Evolutionary conservation across 225 moss, liverwort and hornwort species (phyloP), one percentile per base, ranked within the genome.

Genomic region (Asterella californica): DNA sequence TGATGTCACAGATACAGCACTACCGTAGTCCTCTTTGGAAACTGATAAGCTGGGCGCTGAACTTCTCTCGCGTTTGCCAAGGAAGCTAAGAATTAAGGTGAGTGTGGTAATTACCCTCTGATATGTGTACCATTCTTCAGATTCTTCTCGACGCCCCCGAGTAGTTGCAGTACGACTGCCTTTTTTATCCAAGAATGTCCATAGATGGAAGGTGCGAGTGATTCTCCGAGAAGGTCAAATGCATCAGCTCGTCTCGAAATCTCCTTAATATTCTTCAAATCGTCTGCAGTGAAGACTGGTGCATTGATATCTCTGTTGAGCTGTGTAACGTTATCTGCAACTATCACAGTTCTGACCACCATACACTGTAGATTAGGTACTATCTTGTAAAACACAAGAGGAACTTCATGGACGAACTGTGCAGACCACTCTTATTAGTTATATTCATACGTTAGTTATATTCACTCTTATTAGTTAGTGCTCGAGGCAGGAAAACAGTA

Each of bases 161-260:
- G 88, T 29, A 92, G 88, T 79, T 94, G 94, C 80, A 92, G 84
- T 67, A 94, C 76, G 24, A 92, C 92, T 34, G 94, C 92, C 85
- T 94, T 94, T 70, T 94, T 94, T 0, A 94, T 94, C 94, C 94
- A 94, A n/a, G 81, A 79, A 71, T 92, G 94, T 27, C 94, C 94
- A 82, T 89, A 94, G 71, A 94, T 94, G 69, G 94, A 91, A 57
- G 94, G 92, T 36, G 94, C 94, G 54, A 94, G 91, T 25, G 94
- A 94, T 69, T 92, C 92, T 7, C 89, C 94, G 32, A 94, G 88
- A 53, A 94, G 84, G 48, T 94, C 92, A 37, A 94, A 94, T 27
- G 89, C 83, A 77, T 94, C 91, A 71, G 80, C 77, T 80, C 89
- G 89, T 71, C 82, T 87, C 34, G 91, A 87, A 71, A 91, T 85